These are phyloP conservation scores for Aspergillus sclerotiicarbonarius DNA, from an alignment of 495 filamentous ascomycete species.

Conservation along the genomic window DNA sequence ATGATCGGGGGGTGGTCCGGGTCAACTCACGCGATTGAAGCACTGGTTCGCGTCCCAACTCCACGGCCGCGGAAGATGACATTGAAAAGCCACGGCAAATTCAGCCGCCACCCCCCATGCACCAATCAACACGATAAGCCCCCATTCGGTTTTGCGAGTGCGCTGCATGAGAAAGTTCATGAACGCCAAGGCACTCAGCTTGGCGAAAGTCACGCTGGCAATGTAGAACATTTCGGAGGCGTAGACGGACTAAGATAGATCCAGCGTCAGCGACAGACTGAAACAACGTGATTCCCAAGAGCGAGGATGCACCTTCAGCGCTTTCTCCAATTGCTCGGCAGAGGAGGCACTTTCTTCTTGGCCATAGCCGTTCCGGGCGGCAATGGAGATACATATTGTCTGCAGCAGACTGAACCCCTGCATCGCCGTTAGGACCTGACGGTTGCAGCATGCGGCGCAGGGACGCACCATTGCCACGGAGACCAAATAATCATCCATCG, in stretches of 20 bases:
- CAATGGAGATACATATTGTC: neutral
- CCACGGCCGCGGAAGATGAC: slow-evolving; percentile 20
- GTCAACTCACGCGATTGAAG: slow-evolving; percentile 19
- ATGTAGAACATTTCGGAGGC: slow-evolving; percentile 22
- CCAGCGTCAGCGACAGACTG: neutral
- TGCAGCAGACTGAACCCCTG: neutral
- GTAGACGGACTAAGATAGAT: neutral
- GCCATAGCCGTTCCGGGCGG: slow-evolving; percentile 1
- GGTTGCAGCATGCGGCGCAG: neutral
- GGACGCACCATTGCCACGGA: neutral
- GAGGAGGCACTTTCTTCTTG: neutral
- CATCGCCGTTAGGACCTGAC: neutral
- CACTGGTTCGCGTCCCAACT: slow-evolving; percentile 22
- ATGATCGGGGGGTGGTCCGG: neutral
- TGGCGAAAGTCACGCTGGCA: slow-evolving; percentile 20
- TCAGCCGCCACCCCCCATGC: slow-evolving; percentile 19
- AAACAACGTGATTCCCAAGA: neutral
- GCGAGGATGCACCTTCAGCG: neutral
- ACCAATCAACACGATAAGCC: slow-evolving; percentile 11
- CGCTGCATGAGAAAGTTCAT: slow-evolving; percentile 18
- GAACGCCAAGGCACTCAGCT: slow-evolving; percentile 22
- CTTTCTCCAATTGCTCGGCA: neutral
- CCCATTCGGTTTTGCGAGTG: slow-evolving; percentile 18
- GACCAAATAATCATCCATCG: slow-evolving; percentile 2
- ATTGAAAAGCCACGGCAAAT: slow-evolving; percentile 27